Percentiles rank a stretch among this genome's conserved stretches.
Conservation (phyloP, 176 grass and related monocot genomes). For the Triticum urartu region DNA sequence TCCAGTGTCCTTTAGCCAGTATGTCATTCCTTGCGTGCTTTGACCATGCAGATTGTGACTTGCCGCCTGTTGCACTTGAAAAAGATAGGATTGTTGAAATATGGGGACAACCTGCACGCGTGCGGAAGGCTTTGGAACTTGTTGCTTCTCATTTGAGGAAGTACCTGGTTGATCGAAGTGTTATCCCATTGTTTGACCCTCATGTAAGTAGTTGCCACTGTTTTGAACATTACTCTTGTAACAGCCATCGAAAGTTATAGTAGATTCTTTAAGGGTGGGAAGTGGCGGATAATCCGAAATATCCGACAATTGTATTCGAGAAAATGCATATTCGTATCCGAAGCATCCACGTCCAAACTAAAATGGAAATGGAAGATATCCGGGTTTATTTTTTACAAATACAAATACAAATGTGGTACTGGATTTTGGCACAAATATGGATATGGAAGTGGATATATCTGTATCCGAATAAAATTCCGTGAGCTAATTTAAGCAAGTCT, state of each 20-base stretch:
- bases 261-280: background rate
- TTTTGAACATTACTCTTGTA: constrained; percentile 23
- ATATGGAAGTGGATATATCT: too few relatives aligned
- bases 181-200: constrained; percentile 58
- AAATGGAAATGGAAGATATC: too few relatives aligned
- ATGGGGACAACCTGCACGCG: constrained; percentile 42
- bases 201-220: constrained; percentile 31
- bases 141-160: constrained; percentile 68
- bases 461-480: too few relatives aligned
- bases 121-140: constrained; percentile 55
- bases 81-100: constrained; percentile 70
- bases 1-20: constrained; percentile 10
- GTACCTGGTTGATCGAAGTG: constrained; percentile 63
- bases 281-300: too few relatives aligned
- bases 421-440: too few relatives aligned
- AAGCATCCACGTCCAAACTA: too few relatives aligned
- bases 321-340: too few relatives aligned
- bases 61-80: constrained; percentile 57
- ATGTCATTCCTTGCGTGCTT: constrained; percentile 29
- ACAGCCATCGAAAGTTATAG: background rate
- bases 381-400: too few relatives aligned
- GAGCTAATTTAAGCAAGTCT: too few relatives aligned
- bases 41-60: constrained; percentile 39
- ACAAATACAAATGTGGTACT: too few relatives aligned
- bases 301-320: too few relatives aligned